Conservation (phyloP, 192 early-diverging fungal species). For the Allomyces javanicus region DNA sequence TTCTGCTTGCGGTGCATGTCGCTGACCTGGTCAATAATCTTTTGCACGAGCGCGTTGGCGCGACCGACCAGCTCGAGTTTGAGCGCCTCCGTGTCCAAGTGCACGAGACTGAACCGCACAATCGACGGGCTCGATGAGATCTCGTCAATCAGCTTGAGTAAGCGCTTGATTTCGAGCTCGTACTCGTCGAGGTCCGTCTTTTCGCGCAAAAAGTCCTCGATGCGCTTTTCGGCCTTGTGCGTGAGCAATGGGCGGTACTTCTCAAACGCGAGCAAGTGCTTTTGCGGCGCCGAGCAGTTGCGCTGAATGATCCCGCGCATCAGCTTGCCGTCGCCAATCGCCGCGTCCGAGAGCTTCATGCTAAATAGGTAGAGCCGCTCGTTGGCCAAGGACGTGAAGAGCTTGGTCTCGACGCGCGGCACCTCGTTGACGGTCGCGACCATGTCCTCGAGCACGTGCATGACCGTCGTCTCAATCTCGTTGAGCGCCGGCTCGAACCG, state of each 20-base stretch:
- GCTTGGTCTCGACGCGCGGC: slow-evolving; percentile 20
- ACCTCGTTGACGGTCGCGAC: slow-evolving; percentile 25
- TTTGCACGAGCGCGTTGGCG: slow-evolving; percentile 33
- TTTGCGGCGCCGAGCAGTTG: slow-evolving; percentile 9
- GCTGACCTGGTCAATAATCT: slow-evolving; percentile 37
- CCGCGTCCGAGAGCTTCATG: slow-evolving; percentile 9
- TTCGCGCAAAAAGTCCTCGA: slow-evolving; percentile 42
- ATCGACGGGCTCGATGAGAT: slow-evolving; percentile 25
- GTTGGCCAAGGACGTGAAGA: slow-evolving; percentile 8
- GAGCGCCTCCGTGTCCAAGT: slow-evolving; percentile 33
- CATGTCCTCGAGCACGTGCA: slow-evolving; percentile 25
- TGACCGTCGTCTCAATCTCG: slow-evolving; percentile 25
- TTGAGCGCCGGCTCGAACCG: slow-evolving; percentile 30
- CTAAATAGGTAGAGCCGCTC: not conserved
- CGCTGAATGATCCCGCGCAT: slow-evolving; percentile 11
- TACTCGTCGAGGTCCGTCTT: slow-evolving; percentile 42
- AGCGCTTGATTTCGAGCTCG: slow-evolving; percentile 40
- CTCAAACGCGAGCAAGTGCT: slow-evolving; percentile 18
- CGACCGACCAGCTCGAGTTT: slow-evolving; percentile 32
- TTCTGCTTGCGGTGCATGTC: slow-evolving; percentile 36
- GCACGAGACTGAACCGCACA: slow-evolving; percentile 35
- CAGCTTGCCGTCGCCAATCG: slow-evolving; percentile 14
- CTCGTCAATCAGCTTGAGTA: slow-evolving; percentile 33
- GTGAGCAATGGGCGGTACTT: slow-evolving; percentile 28
- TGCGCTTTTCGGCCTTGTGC: slow-evolving; percentile 39